Conservation (phyloP, 371 early-diverging fungal genomes). For the Lichtheimia ramosa region DNA sequence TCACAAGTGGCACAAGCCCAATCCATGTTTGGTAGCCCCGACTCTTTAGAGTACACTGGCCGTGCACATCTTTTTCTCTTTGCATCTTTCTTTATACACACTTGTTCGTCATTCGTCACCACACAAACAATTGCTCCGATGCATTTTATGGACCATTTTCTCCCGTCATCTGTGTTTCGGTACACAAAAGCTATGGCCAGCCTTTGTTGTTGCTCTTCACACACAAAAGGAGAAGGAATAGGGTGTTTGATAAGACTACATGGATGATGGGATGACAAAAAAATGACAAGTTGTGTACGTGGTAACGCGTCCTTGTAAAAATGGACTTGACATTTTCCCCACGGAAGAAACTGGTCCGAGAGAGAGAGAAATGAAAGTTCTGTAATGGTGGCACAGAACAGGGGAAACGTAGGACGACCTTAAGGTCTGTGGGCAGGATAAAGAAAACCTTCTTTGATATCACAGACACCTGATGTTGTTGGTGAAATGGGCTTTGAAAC, state of each 20-base stretch:
- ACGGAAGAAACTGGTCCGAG: neutral
- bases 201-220: too few species aligned
- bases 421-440: constrained; percentile 3
- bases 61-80: constrained; percentile 1
- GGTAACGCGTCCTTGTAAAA: neutral
- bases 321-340: neutral
- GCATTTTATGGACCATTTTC: neutral
- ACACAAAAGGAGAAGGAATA: too few species aligned
- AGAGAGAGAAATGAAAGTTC: neutral
- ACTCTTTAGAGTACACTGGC: neutral
- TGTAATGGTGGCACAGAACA: neutral
- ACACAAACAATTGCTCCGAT: neutral
- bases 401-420: neutral
- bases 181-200: too few species aligned
- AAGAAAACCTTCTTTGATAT: neutral
- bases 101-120: neutral
- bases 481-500: neutral
- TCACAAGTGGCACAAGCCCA: too few species aligned
- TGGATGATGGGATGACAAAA: neutral
- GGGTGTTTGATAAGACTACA: neutral
- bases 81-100: neutral
- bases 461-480: neutral
- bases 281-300: neutral
- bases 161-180: neutral
- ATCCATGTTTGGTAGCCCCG: too few species aligned